Evolutionary conservation across 2,329 filamentous ascomycete species (phyloP), one percentile per base, ranked within the genome.

Genomic region (Pseudogymnoascus sp.): DNA sequence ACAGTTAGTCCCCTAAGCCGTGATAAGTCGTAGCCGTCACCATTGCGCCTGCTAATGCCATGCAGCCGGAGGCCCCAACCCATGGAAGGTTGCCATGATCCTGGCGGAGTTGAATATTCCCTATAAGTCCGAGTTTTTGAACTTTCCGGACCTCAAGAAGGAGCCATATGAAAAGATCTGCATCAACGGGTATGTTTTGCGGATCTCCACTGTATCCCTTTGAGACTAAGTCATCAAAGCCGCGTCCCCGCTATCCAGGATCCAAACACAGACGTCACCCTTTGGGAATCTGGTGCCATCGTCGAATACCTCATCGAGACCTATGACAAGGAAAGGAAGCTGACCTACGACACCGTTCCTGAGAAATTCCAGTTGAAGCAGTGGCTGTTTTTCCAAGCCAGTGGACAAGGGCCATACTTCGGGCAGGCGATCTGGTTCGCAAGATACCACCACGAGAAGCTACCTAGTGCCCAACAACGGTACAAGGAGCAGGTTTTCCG

Each of bases 221-320:
- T 28, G 5, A 26, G 13, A 4, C 50, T 57, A 33, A 57, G 13
- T n/a, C 28, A 7, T 4, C 15, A 7, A 5, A 57, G 50, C 5
- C 50, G 50, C 2, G 64, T 72, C 19, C 71, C 71, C 3, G 64
- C 69, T 9, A 67, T 73, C 31, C 64, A 78, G 31, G 71, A 79
- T 66, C 74, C 76, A 62, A 74, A 74, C 31, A 79, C 77, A 60
- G 73, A 73, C 60, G 70, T 80, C 42, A 74, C 72, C 0, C 71
- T 78, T 59, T 81, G 77, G 76, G 78, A 80, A 67, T 75, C 72
- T 31, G 76, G 76, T 11, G 77, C 78, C 1, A 77, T 78, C 64
- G 69, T 80, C 64, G 73, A 77, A 60, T 80, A 79, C 62, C 64
- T 79, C 15, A 64, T 75, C 59, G 72, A 75, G 53, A 69, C 69